Evolutionary conservation across 257 asterid genomes (phyloP).

Genomic region (Ballota nigra): DNA sequence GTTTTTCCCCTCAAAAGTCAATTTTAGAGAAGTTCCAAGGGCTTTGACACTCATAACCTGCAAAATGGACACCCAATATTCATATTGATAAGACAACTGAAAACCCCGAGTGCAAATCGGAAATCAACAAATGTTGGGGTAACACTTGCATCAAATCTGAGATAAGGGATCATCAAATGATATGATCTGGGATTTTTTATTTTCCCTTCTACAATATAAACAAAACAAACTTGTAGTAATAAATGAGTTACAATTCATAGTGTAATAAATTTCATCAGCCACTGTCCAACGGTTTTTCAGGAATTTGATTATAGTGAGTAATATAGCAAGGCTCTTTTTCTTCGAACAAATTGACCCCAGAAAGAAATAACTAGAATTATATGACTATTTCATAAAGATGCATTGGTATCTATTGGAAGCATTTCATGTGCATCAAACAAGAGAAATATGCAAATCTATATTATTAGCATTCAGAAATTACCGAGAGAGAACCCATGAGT

Average conservation of each 20-base stretch:
- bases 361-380: background rate
- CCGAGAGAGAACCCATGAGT: constrained; percentile 93
- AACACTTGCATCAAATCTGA: background rate
- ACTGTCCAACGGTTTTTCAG: background rate
- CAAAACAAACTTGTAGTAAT: too few species aligned
- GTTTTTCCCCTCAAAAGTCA: constrained; percentile 84
- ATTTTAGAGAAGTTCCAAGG: constrained; percentile 74
- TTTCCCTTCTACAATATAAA: too few species aligned
- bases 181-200: too few species aligned
- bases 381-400: background rate
- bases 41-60: constrained; percentile 97
- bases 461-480: constrained; percentile 33
- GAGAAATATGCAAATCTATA: constrained; percentile 6
- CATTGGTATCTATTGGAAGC: background rate
- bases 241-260: background rate
- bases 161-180: too few species aligned
- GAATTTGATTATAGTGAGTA: background rate
- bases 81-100: constrained; percentile 8
- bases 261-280: background rate
- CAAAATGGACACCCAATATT: constrained; percentile 20
- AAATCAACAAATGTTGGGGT: background rate
- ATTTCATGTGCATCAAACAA: constrained; percentile 2
- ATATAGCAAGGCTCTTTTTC: background rate
- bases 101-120: background rate
- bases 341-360: background rate